Percentiles rank a stretch among this genome's conserved stretches.
phyloP scores from a whole-genome alignment of 495 filamentous ascomycete species.

The Mycothermus thermophilus region DNA sequence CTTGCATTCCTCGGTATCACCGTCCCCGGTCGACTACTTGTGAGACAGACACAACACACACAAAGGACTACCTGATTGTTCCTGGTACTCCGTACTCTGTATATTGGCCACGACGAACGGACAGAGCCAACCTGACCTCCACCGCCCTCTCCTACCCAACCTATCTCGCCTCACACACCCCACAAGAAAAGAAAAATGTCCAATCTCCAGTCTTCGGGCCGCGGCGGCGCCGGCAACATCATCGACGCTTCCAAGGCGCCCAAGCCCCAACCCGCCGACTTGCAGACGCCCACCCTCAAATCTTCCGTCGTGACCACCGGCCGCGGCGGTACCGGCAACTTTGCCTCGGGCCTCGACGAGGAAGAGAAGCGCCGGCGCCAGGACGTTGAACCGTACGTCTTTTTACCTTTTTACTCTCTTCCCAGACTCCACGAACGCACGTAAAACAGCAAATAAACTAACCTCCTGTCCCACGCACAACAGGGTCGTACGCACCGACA shows the following conservation, averaged over 20 bases:
- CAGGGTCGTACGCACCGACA: slow-evolving; percentile 27
- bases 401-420: slow-evolving; percentile 7
- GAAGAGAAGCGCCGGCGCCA: slow-evolving; percentile 61
- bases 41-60: no score
- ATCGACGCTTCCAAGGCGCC: slow-evolving; percentile 39
- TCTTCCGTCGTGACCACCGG: slow-evolving; percentile 69
- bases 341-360: slow-evolving; percentile 53
- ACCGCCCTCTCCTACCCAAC: no score
- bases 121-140: no score
- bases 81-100: no score
- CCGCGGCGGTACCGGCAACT: slow-evolving; percentile 52
- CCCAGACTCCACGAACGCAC: background rate
- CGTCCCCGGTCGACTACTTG: no score
- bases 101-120: no score
- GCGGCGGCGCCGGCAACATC: slow-evolving; percentile 62
- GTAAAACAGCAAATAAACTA: background rate
- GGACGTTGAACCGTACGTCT: slow-evolving; percentile 53
- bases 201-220: slow-evolving; percentile 32
- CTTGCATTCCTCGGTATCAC: no score
- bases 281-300: slow-evolving; percentile 76
- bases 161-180: no score
- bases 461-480: slow-evolving; percentile 1
- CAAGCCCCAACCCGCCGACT: slow-evolving; percentile 39
- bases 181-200: slow-evolving; percentile 21
- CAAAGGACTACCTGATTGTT: no score